Evolutionary conservation across 768 basidiomycete genomes (phyloP).

Genomic region (Leccinum variicolor): DNA sequence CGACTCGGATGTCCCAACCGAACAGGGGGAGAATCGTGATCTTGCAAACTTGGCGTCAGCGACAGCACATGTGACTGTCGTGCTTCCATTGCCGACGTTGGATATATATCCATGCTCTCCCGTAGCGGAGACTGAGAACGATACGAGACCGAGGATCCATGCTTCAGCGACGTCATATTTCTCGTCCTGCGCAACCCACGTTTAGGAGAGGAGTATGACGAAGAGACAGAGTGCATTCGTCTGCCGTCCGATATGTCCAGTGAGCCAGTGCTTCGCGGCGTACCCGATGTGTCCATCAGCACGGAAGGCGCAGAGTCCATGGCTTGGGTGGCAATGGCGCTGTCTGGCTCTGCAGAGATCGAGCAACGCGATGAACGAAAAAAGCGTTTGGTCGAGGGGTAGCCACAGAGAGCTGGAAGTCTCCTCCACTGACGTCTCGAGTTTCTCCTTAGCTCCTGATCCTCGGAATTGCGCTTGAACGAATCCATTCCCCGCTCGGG

Average conservation of each 20-base stretch:
- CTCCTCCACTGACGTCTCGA: conserved; percentile 16
- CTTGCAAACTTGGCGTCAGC: conserved; percentile 16
- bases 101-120: conserved; percentile 15
- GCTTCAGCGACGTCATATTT: conserved; percentile 31
- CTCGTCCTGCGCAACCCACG: conserved; percentile 41
- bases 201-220: conserved; percentile 26
- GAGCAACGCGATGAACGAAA: conserved; percentile 13
- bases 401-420: conserved; percentile 22
- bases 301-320: conserved; percentile 21
- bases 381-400: conserved; percentile 7
- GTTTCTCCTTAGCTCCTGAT: conserved; percentile 10
- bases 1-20: conserved; percentile 51
- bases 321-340: conserved; percentile 9
- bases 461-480: conserved; percentile 12
- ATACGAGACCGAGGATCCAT: conserved; percentile 23
- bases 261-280: conserved; percentile 19
- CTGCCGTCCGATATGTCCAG: conserved; percentile 13
- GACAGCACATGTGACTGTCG: conserved; percentile 21
- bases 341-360: neutral
- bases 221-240: conserved; percentile 16
- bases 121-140: conserved; percentile 23
- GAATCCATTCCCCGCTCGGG: neutral
- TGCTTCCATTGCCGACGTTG: conserved; percentile 16
- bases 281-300: conserved; percentile 18
- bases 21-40: conserved; percentile 23